phyloP scores from a whole-genome alignment of 1,284 basidiomycete genomes.

The Ganoderma meredithae region DNA sequence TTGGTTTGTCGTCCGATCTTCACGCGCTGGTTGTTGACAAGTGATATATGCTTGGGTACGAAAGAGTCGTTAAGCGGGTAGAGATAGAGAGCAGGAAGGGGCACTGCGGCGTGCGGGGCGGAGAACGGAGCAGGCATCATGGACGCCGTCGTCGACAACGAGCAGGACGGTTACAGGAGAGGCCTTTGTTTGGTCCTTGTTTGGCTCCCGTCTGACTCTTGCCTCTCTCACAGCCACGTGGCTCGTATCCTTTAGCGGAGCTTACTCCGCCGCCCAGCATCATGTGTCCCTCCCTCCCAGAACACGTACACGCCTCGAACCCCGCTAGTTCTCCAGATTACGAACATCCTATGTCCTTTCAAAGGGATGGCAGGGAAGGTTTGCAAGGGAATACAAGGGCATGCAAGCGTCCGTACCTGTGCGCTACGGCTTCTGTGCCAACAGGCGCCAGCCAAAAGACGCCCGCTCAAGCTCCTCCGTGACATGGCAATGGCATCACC shows the following conservation, averaged over 20 bases:
- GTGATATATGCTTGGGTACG: slow-evolving; percentile 93
- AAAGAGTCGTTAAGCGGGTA: slow-evolving; percentile 98
- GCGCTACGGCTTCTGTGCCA: background rate
- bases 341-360: slow-evolving; percentile 6
- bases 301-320: slow-evolving; percentile 6
- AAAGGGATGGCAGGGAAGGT: background rate
- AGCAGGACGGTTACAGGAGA: slow-evolving; percentile 37
- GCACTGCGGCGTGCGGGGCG: slow-evolving; percentile 40
- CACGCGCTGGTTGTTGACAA: slow-evolving; percentile 75
- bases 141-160: slow-evolving; percentile 43
- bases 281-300: slow-evolving; percentile 22
- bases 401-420: slow-evolving; percentile 12
- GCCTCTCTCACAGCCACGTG: slow-evolving; percentile 30
- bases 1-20: slow-evolving; percentile 99
- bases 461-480: background rate
- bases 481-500: background rate
- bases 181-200: slow-evolving; percentile 40
- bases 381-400: background rate
- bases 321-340: background rate
- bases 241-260: slow-evolving; percentile 24
- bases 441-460: background rate
- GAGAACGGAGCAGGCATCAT: slow-evolving; percentile 46
- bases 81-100: slow-evolving; percentile 83
- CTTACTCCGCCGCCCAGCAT: slow-evolving; percentile 13
- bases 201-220: slow-evolving; percentile 36